Conservation (phyloP, 306 rosid genomes). For the Rosa rugosa region DNA sequence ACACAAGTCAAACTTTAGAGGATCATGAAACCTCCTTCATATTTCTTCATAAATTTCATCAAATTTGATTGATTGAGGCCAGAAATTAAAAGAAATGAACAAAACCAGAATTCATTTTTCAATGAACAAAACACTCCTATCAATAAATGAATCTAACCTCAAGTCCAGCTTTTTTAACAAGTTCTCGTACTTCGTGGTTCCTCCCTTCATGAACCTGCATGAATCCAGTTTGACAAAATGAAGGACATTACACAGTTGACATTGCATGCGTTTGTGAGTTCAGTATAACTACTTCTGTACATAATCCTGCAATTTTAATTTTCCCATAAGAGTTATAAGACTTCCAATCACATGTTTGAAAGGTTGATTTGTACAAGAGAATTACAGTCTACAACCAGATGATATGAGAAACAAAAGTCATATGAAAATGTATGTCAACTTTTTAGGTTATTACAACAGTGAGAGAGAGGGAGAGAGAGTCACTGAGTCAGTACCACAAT, state of each 20-base stretch:
- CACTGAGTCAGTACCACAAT: constrained; percentile 57
- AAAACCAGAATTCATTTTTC: not conserved
- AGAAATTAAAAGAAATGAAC: not conserved
- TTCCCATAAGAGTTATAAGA: not conserved
- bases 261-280: not conserved
- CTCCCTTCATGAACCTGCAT: constrained; percentile 95
- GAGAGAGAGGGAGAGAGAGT: not conserved
- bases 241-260: constrained; percentile 10
- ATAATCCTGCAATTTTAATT: not conserved
- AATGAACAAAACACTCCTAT: constrained; percentile 5
- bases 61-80: not conserved
- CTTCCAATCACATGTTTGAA: not conserved
- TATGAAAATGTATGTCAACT: not conserved
- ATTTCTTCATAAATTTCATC: not conserved
- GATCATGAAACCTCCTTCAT: not conserved
- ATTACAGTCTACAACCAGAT: not conserved
- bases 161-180: constrained; percentile 84
- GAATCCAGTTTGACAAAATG: constrained; percentile 31
- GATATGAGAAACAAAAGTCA: constrained; percentile 2
- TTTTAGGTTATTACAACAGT: constrained; percentile 6
- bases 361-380: not conserved
- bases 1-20: not conserved
- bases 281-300: not conserved
- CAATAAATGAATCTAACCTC: constrained; percentile 58
- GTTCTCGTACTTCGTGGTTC: constrained; percentile 96